Conservation (phyloP, 2,329 filamentous ascomycete species). For the Ustulina deusta region DNA sequence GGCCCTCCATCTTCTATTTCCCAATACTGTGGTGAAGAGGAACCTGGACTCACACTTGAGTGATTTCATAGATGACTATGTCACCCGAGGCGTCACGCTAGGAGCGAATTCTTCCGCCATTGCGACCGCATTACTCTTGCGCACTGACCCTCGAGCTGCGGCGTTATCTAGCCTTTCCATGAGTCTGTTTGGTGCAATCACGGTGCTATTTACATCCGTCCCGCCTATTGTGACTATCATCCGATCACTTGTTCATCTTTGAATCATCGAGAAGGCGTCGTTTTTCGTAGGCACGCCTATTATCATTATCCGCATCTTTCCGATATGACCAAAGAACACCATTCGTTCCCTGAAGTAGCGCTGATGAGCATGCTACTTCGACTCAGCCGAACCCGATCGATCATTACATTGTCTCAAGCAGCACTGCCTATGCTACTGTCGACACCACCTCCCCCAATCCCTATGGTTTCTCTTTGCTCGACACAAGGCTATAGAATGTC, state of each 20-base stretch:
- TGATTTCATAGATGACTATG: slow-evolving; percentile 66
- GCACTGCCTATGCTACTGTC: not conserved
- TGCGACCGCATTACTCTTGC: slow-evolving; percentile 67
- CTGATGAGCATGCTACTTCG: not conserved
- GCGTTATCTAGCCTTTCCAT: slow-evolving; percentile 70
- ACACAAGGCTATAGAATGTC: slow-evolving; percentile 16
- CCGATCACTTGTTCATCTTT: slow-evolving; percentile 60
- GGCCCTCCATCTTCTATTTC: not conserved
- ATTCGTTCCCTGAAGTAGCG: not conserved
- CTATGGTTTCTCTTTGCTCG: slow-evolving; percentile 8
- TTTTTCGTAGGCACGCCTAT: not conserved
- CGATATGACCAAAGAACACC: not conserved
- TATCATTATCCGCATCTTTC: not conserved
- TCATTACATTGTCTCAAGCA: not conserved
- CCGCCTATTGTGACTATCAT: slow-evolving; percentile 64
- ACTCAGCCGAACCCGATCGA: not conserved
- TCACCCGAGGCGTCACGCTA: slow-evolving; percentile 71
- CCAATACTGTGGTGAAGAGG: not conserved
- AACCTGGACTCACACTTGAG: slow-evolving; percentile 1
- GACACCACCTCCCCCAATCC: not conserved
- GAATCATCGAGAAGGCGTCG: not conserved
- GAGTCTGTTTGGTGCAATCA: slow-evolving; percentile 71
- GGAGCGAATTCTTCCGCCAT: slow-evolving; percentile 71
- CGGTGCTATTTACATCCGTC: slow-evolving; percentile 68
- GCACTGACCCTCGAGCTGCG: slow-evolving; percentile 68